phyloP scores from a whole-genome alignment of 2,329 filamentous ascomycete genomes.

The Paraphoma chrysanthemicola region DNA sequence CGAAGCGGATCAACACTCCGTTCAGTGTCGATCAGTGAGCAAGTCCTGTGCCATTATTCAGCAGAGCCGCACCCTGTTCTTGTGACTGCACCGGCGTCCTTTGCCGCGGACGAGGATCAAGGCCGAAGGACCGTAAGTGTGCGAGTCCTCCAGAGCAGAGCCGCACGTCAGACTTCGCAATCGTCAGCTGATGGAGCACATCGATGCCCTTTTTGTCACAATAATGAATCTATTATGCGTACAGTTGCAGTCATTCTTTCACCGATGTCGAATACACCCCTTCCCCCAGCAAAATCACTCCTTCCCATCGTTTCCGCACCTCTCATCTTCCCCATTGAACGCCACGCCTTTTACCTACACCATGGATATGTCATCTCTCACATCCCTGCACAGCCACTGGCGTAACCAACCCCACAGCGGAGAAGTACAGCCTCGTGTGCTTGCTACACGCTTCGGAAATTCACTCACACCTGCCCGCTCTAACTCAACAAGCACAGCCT shows the following conservation, averaged over 20 bases:
- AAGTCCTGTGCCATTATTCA: background rate
- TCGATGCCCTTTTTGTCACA: background rate
- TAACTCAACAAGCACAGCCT: background rate
- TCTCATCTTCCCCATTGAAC: no score
- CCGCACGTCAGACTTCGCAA: background rate
- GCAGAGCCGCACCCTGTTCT: background rate
- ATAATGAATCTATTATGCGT: background rate
- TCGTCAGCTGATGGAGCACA: background rate
- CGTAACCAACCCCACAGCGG: background rate
- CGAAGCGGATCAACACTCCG: background rate
- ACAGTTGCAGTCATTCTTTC: background rate
- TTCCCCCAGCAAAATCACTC: no score
- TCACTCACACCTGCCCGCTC: no score
- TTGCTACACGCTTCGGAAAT: no score
- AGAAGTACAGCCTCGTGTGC: background rate
- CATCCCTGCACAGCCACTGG: background rate
- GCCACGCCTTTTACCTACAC: background rate
- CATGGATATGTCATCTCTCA: background rate
- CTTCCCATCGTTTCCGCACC: no score
- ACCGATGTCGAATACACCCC: no score
- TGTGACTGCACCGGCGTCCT: background rate
- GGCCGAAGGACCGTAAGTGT: background rate
- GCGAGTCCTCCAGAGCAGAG: background rate
- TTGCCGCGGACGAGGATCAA: background rate
- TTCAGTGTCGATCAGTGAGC: background rate